Percentiles rank a stretch among this genome's conserved stretches.
phyloP scores from a whole-genome alignment of 176 grass and related monocot genomes.

The Paspalum notatum region DNA sequence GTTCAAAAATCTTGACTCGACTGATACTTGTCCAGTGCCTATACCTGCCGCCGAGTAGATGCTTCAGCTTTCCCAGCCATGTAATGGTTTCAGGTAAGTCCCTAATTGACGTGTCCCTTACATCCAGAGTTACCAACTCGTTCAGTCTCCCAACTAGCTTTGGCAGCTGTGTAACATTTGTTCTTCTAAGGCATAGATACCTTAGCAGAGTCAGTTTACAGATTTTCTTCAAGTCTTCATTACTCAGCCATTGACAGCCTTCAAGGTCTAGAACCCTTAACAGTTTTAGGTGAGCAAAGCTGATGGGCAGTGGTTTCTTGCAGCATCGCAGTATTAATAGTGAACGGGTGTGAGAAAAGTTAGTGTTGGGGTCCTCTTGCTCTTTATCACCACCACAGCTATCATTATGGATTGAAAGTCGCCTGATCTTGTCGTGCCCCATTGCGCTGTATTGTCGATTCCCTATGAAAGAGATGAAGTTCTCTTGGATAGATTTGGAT shows the following conservation, averaged over 20 bases:
- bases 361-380: background rate
- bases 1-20: background rate
- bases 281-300: background rate
- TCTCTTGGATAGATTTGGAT: slow-evolving; percentile 3
- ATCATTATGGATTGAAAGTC: background rate
- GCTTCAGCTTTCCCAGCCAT: background rate
- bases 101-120: background rate
- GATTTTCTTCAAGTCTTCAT: background rate
- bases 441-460: background rate
- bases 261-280: slow-evolving; percentile 25
- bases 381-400: no score
- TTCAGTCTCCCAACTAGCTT: slow-evolving; percentile 7
- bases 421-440: slow-evolving; percentile 14
- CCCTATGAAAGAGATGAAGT: background rate
- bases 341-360: background rate
- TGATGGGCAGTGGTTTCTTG: background rate
- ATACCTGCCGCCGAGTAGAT: slow-evolving; percentile 6
- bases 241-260: background rate
- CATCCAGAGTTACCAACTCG: slow-evolving; percentile 7
- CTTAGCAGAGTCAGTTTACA: slow-evolving; percentile 19
- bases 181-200: slow-evolving; percentile 24
- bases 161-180: slow-evolving; percentile 1
- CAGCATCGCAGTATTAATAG: background rate
- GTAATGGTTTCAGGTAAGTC: background rate
- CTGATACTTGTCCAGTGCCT: background rate